Evolutionary conservation across 78 protist genomes (phyloP).

Genomic region (Chrysochromulina parva): DNA sequence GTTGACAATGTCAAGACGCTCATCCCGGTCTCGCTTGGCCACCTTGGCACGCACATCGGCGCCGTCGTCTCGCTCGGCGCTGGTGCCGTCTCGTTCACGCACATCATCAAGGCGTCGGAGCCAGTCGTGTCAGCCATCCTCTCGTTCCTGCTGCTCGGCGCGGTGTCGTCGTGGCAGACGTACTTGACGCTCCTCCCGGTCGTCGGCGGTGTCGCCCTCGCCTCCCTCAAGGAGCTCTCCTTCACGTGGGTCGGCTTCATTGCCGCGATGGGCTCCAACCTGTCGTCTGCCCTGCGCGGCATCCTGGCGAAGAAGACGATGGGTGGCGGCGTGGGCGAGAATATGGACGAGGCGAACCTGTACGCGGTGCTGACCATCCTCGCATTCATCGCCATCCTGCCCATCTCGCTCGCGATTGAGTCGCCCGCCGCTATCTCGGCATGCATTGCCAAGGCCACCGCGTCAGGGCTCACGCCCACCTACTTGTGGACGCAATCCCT

Average conservation of each 20-base stretch:
- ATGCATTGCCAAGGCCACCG: background rate
- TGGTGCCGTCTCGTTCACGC: conserved; percentile 17
- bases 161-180: background rate
- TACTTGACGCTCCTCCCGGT: background rate
- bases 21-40: background rate
- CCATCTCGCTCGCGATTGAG: background rate
- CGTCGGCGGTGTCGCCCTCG: conserved; percentile 18
- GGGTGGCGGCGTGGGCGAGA: conserved; percentile 16
- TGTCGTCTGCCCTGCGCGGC: background rate
- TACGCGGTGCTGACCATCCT: conserved; percentile 9
- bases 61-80: conserved; percentile 21
- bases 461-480: background rate
- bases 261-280: background rate
- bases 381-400: background rate
- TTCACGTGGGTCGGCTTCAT: conserved; percentile 8
- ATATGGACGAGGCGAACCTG: conserved; percentile 13
- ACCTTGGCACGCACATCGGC: conserved; percentile 24
- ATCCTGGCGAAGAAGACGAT: background rate
- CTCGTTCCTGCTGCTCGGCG: background rate
- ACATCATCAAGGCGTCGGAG: conserved; percentile 8
- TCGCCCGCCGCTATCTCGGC: background rate
- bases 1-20: background rate
- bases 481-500: background rate
- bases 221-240: conserved; percentile 22
- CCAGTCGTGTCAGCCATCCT: background rate